A percentile compares a stretch with the other conserved stretches of the same genome.
Evolutionary conservation across 257 asterid genomes (phyloP).

Genomic region (Nicotiana tomentosiformis): DNA sequence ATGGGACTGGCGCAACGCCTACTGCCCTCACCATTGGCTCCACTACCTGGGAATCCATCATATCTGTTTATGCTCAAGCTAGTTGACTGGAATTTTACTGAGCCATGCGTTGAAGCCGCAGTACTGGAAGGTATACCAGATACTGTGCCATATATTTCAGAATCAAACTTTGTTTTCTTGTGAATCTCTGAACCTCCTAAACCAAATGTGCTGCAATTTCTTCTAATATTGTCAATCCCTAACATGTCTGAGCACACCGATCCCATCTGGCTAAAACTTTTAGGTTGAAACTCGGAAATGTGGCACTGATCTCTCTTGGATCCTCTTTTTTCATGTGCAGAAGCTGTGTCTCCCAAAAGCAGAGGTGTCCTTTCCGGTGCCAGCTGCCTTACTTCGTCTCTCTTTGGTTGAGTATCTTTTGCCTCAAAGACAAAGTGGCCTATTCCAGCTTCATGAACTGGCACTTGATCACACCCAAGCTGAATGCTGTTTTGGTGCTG

Average conservation of each 20-base stretch:
- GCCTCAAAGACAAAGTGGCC: constrained; percentile 32
- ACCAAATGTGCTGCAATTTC: constrained; percentile 17
- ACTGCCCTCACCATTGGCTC: neutral
- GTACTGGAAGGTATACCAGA: constrained; percentile 26
- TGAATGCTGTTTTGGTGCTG: constrained; percentile 19
- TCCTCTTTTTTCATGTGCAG: constrained; percentile 29
- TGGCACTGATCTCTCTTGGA: constrained; percentile 32
- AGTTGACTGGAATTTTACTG: constrained; percentile 25
- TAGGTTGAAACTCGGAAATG: constrained; percentile 18
- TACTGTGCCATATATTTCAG: constrained; percentile 19
- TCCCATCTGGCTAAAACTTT: constrained; percentile 21
- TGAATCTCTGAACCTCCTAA: constrained; percentile 20
- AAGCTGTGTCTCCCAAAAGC: constrained; percentile 16
- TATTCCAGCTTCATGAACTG: constrained; percentile 25
- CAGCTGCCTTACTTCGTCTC: constrained; percentile 25
- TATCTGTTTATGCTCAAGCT: constrained; percentile 19
- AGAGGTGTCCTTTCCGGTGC: constrained; percentile 27
- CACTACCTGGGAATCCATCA: constrained; percentile 13
- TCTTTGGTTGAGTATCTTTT: constrained; percentile 17
- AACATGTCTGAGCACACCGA: constrained; percentile 29
- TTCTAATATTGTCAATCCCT: constrained; percentile 13
- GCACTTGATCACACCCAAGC: constrained; percentile 24
- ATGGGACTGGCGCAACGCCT: constrained; percentile 3
- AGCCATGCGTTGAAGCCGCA: constrained; percentile 22
- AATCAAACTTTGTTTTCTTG: constrained; percentile 25